Evolutionary conservation across 1,284 basidiomycete genomes (phyloP), one percentile per base, ranked within the genome.

Genomic region (Trichosporon inkin): DNA sequence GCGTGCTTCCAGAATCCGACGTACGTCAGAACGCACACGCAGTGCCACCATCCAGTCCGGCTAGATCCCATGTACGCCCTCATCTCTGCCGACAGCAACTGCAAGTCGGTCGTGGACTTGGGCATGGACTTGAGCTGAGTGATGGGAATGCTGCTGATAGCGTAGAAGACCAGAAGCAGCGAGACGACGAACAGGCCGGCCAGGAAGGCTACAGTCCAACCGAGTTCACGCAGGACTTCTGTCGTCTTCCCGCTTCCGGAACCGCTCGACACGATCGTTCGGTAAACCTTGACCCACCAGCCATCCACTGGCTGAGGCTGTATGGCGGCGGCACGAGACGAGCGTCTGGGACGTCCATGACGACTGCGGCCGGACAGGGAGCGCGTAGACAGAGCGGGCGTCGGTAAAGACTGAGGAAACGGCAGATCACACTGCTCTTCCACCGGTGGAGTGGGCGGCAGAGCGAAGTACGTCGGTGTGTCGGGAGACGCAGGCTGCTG

Each of bases 1-100:
- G 91, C 90, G 74, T 95, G 92, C 78, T 92, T 94, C 90, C 90
- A 95, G 36, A 90, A 81, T 2, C 89, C 89, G 19, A 88, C 86
- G n/a, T 91, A 82, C 37, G 87, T 86, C 69, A 95, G 82, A 38
- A 92, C 90, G n/a, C 82, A 85, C 49, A 93, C 75, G 49, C 76
- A 78, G 64, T 80, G 78, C 68, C 74, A 75, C 71, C 73, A 78
- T 1, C 78, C 78, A 2, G 60, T 36, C 35, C 57, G 64, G 51
- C 74, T 71, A 17, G 69, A 66, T 0, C 63, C 64, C 78, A 80
- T 80, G 65, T 80, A 80, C 34, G 66, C 57, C 20, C 70, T 62
- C 44, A 80, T 79, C 53, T 79, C 77, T 13, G 72, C 71, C 5
- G 75, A 78, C 1, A 80, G 66, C 0, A 78, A 67, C 62, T 79